Evolutionary conservation across 2,329 filamentous ascomycete species (phyloP).

Genomic region (Fusarium camptoceras): DNA sequence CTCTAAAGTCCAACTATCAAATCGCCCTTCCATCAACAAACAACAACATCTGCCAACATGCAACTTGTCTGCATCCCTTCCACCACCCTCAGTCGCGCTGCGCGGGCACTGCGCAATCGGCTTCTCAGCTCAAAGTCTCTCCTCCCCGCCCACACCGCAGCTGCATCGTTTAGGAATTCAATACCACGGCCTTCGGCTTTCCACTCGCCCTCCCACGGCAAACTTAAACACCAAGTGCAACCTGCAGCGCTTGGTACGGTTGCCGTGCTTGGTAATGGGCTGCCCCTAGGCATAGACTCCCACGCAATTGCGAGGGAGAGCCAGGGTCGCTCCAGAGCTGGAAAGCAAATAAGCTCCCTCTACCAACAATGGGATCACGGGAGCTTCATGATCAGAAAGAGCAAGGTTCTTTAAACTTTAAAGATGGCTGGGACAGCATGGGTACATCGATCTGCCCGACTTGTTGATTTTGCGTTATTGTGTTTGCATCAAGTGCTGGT

Average conservation of each 20-base stretch:
- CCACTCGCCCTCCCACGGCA: conserved; percentile 32
- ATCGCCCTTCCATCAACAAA: neutral
- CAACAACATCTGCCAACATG: conserved; percentile 26
- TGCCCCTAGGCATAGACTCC: conserved; percentile 16
- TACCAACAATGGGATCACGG: conserved; percentile 41
- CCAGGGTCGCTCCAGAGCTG: conserved; percentile 29
- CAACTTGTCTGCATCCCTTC: conserved; percentile 42
- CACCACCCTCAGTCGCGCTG: conserved; percentile 31
- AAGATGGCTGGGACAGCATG: neutral
- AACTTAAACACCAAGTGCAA: conserved; percentile 36
- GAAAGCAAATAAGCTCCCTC: conserved; percentile 41
- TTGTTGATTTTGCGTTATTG: conserved; percentile 17
- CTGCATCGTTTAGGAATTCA: conserved; percentile 43
- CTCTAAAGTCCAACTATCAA: neutral
- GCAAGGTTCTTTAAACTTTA: conserved; percentile 17
- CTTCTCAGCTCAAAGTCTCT: conserved; percentile 37
- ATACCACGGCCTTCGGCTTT: conserved; percentile 38
- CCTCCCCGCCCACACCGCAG: conserved; percentile 36
- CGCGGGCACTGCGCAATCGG: conserved; percentile 40
- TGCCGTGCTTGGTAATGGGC: conserved; percentile 38
- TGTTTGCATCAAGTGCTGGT: conserved; percentile 1
- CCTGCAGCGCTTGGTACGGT: conserved; percentile 44
- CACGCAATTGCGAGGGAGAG: conserved; percentile 33
- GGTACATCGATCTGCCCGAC: neutral
- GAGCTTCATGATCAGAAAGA: conserved; percentile 29